phyloP scores from a whole-genome alignment of 2,329 filamentous ascomycete species.

The Claviceps humidiphila region DNA sequence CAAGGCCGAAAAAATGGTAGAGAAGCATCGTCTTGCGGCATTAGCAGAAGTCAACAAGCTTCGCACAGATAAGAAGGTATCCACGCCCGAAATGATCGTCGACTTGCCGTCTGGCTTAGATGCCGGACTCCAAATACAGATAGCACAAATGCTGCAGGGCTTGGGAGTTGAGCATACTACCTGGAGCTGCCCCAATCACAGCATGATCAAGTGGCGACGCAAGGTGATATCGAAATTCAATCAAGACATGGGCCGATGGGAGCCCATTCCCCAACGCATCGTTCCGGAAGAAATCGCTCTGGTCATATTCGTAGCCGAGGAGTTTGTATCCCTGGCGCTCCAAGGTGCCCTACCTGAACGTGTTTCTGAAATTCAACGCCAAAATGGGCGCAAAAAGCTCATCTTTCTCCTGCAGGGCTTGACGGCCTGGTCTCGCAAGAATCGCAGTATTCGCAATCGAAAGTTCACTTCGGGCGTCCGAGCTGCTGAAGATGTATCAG shows the following conservation, averaged over 20 bases:
- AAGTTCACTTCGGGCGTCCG: conserved; percentile 55
- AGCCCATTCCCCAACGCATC: conserved; percentile 41
- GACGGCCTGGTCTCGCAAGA: conserved; percentile 52
- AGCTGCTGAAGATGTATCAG: conserved; percentile 17
- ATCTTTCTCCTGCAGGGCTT: conserved; percentile 66
- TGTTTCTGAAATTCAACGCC: conserved; percentile 38
- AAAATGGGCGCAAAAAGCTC: conserved; percentile 38
- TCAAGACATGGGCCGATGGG: conserved; percentile 48
- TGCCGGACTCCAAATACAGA: conserved; percentile 29
- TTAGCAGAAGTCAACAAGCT: conserved; percentile 62
- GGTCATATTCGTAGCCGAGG: conserved; percentile 46
- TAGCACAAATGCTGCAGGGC: conserved; percentile 36
- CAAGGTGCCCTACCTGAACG: conserved; percentile 43
- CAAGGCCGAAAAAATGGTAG: conserved; percentile 46
- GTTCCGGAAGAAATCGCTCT: conserved; percentile 47
- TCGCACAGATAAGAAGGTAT: conserved; percentile 59
- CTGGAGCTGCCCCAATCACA: conserved; percentile 33
- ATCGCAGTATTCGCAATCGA: conserved; percentile 51
- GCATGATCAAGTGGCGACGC: conserved; percentile 54
- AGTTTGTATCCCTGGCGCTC: conserved; percentile 50
- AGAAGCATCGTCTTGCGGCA: conserved; percentile 52
- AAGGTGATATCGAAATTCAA: conserved; percentile 53
- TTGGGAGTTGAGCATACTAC: conserved; percentile 33
- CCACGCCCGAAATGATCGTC: conserved; percentile 65
- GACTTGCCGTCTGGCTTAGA: conserved; percentile 49